Evolutionary conservation across 495 filamentous ascomycete genomes (phyloP).

Genomic region (Pyronema omphalodes): DNA sequence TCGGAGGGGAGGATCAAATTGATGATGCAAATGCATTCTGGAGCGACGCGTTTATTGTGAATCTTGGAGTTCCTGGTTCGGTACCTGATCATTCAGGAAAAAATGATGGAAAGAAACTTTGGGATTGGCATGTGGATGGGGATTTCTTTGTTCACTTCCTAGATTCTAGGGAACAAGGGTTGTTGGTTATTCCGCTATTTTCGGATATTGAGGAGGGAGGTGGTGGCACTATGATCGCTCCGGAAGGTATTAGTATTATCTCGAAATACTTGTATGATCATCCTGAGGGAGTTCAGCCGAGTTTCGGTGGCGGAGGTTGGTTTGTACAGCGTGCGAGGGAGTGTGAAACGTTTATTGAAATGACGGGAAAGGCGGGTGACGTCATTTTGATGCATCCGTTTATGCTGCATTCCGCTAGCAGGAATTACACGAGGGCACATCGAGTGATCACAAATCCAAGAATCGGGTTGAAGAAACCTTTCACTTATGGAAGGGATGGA

Average conservation of each 20-base stretch:
- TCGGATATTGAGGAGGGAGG: conserved; percentile 42
- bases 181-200: conserved; percentile 53
- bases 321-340: conserved; percentile 33
- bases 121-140: conserved; percentile 56
- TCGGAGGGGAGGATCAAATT: conserved; percentile 46
- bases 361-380: conserved; percentile 44
- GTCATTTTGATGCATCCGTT: conserved; percentile 53
- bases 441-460: conserved; percentile 60
- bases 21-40: conserved; percentile 33
- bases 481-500: conserved; percentile 41
- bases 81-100: conserved; percentile 31
- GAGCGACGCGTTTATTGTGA: conserved; percentile 56
- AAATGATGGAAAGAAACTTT: conserved; percentile 32
- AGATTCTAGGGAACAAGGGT: conserved; percentile 52
- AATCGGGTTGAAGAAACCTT: conserved; percentile 42
- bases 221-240: conserved; percentile 51
- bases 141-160: conserved; percentile 63
- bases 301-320: conserved; percentile 32
- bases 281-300: conserved; percentile 41
- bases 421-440: conserved; percentile 38
- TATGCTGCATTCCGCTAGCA: conserved; percentile 50
- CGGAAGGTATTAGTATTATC: conserved; percentile 37
- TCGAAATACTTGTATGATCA: conserved; percentile 44
- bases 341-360: conserved; percentile 41
- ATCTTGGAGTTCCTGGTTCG: conserved; percentile 38